Base-by-base conservation (phyloP, 1,284 basidiomycete genomes). In the Malassezia pachydermatis region DNA sequence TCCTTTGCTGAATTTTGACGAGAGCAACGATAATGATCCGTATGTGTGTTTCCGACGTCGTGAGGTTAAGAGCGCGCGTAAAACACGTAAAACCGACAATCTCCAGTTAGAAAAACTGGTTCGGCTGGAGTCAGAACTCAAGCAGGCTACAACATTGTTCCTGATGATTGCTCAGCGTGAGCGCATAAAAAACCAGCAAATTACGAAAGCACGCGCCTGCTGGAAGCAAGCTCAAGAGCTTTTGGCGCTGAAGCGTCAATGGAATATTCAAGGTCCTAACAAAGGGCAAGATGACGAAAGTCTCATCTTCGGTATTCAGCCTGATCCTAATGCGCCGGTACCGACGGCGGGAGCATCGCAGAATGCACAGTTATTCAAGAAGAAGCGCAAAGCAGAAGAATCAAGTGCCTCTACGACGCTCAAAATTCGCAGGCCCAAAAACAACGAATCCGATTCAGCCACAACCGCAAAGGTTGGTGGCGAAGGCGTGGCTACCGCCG, bases 31-130 rank as follows among this genome's bases (percentile, higher is more conserved):
- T 44, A 89, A 88, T 53, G 89, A 96, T 67, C 94, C 94, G 0
- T 98, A 96, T 60, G 88, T 96, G 42, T 99, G 94, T 74, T 98
- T 99, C 79, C 83, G 94, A 33, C 80, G 92, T 46, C 83, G 90
- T 51, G 92, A 98, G 68, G 85, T 86, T 72, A 96, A 96, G 71
- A 83, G 86, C 11, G 81, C 88, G 20, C 83, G 92, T 52, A 96
- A 98, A 76, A 98, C 92, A 1, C 82, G 90, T 20, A 70, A 70
- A 57, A 67, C 67, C 8, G 67, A 70, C 52, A 62, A 57, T 3
- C 59, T 65, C 9, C 66, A 70, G 45, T 58, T 70, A 45, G 66
- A 70, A 41, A 69, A 66, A 53, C 62, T 70, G 40, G 51, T 70
- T 16, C 58, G 63, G n/a, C 59, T 70, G 7, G 58, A 58, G n/a